Conservation (phyloP, 768 basidiomycete species). For the Trametopsis cervina region DNA sequence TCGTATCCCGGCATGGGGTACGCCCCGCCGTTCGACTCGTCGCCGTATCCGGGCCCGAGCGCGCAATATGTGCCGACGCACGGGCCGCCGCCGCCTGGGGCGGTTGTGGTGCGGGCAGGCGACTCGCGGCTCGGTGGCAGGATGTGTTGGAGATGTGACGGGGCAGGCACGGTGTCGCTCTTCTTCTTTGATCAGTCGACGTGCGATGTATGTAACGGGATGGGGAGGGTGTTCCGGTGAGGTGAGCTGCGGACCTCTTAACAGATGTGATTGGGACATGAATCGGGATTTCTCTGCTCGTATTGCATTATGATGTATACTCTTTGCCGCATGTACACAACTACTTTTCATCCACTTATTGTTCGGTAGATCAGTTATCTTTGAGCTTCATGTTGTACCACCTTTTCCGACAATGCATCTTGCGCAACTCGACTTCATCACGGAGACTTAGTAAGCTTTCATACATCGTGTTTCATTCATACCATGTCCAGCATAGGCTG, state of each 20-base stretch:
- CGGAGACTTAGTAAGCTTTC: no score
- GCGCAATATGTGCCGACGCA: constrained; percentile 3
- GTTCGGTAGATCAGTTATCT: no score
- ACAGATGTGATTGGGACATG: background rate
- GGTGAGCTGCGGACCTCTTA: background rate
- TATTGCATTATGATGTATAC: no score
- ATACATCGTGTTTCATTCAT: no score
- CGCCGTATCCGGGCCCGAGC: background rate
- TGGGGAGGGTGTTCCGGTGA: constrained; percentile 39
- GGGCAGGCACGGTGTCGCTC: constrained; percentile 44
- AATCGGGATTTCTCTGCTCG: no score
- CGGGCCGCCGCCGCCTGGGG: constrained; percentile 30
- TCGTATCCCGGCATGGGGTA: constrained; percentile 13
- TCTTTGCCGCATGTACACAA: no score
- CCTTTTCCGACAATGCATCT: no score
- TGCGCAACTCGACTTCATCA: no score
- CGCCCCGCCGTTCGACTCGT: constrained; percentile 9
- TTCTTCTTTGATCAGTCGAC: constrained; percentile 46
- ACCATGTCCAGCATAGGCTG: no score
- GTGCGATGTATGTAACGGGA: constrained; percentile 56
- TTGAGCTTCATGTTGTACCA: no score
- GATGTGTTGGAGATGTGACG: constrained; percentile 60
- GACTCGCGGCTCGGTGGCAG: constrained; percentile 66
- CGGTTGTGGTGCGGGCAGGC: constrained; percentile 50
- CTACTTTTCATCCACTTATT: no score